Percentiles rank a stretch among this genome's conserved stretches.
Conservation (phyloP, 1,284 basidiomycete species). For the Malassezia obtusa region DNA sequence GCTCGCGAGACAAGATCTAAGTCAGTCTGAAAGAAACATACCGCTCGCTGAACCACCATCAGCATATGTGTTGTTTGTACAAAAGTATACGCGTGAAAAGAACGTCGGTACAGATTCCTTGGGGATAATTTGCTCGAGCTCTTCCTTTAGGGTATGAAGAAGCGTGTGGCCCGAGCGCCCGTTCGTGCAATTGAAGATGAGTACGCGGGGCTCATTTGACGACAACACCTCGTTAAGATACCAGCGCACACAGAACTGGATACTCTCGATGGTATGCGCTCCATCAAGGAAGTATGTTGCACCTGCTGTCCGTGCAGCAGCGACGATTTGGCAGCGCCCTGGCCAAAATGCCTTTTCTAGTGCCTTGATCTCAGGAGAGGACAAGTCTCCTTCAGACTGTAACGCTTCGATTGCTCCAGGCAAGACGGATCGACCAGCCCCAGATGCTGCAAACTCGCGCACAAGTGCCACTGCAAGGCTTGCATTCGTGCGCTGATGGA, state of each 20-base stretch:
- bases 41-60: slow-evolving; percentile 82
- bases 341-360: slow-evolving; percentile 69
- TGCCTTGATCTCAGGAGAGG: slow-evolving; percentile 15
- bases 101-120: slow-evolving; percentile 67
- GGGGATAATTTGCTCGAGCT: slow-evolving; percentile 15
- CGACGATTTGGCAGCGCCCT: slow-evolving; percentile 82
- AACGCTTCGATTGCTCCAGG: slow-evolving; percentile 11
- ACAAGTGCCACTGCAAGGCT: slow-evolving; percentile 71
- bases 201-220: slow-evolving; percentile 51
- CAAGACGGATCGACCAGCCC: slow-evolving; percentile 30
- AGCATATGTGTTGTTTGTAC: slow-evolving; percentile 89
- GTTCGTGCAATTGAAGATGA: slow-evolving; percentile 93
- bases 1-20: slow-evolving; percentile 29
- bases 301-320: slow-evolving; percentile 49
- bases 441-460: slow-evolving; percentile 59
- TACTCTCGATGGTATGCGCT: slow-evolving; percentile 84
- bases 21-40: slow-evolving; percentile 35
- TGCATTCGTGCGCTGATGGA: slow-evolving; percentile 82
- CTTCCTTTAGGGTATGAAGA: slow-evolving; percentile 57
- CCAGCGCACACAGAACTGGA: slow-evolving; percentile 79
- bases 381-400: slow-evolving; percentile 31
- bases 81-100: slow-evolving; percentile 81
- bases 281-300: slow-evolving; percentile 87
- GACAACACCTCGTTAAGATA: slow-evolving; percentile 49
- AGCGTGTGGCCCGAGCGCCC: slow-evolving; percentile 72